Base-by-base conservation (phyloP, 2,329 filamentous ascomycete genomes). In the Cladosporium sp. region DNA sequence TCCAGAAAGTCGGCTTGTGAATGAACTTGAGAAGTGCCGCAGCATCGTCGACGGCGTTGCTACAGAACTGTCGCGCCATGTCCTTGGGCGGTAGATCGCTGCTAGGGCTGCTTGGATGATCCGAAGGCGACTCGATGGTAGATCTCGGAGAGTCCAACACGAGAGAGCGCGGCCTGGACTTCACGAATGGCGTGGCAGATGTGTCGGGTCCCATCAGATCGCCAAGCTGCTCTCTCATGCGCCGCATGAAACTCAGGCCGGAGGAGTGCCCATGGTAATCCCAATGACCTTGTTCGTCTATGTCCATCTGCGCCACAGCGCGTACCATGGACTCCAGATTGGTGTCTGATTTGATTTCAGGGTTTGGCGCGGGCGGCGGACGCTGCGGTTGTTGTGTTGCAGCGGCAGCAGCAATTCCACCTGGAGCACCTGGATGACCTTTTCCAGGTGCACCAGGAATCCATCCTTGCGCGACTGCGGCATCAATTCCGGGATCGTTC, bases 221-320 rank as follows among this genome's bases (percentile, higher is more conserved):
- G 39, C 88, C 86, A 58, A 96, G 88, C 63, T 96, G 87, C 62
- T 95, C 88, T 61, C 89, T 86, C 79, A 99, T 85, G 49, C 88
- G 84, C 56, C 83, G 82, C 60, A 96, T 79, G 67, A 96, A 99
- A 56, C 92, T 89, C 38, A 91, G 80, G 2, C 92, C 91, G 0
- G 93, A 97, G 0, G 92, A 96, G 56, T 88, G 87, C 42, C 93
- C 93, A 64, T 95, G 89, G 62, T 96, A 99, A 68, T 97, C 91
- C 84, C 90, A 95, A 60, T 93, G 84, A 37, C 92, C 92, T 61
- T 85, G 83, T 59, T 97, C 92, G 61, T 95, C 90, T 29, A 97
- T 78, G 62, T 97, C 92, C 15, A 99, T 78, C 65, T 91, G 88
- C 30, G 92, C 93, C 2, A 92, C 89, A 37, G 88, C 88, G 64